A percentile compares a stretch with the other conserved stretches of the same genome.
These are phyloP conservation scores for Globisporangium polare DNA, from an alignment of 352 stramenopile species.

Conservation along the genomic window DNA sequence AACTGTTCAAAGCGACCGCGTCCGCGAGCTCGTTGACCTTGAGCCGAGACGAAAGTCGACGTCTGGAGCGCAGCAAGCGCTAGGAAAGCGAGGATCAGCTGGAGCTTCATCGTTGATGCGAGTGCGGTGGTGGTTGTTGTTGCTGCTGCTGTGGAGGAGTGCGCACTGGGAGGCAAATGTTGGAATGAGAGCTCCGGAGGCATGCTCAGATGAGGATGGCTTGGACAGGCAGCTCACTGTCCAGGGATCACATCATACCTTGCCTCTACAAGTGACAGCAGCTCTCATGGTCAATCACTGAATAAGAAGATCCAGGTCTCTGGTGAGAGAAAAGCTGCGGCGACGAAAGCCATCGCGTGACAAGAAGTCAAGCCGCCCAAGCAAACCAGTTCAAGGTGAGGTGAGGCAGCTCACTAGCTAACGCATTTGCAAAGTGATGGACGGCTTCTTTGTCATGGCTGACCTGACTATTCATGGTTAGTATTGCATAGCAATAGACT, in stretches of 20 bases:
- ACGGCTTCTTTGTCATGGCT: too few relatives aligned
- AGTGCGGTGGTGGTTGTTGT: background rate
- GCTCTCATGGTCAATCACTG: too few relatives aligned
- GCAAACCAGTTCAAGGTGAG: too few relatives aligned
- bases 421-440: too few relatives aligned
- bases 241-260: background rate
- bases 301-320: too few relatives aligned
- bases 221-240: background rate
- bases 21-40: background rate
- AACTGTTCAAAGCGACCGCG: conserved; percentile 1
- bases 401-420: too few relatives aligned
- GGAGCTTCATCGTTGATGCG: background rate
- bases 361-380: too few relatives aligned
- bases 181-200: background rate
- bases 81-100: background rate
- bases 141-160: background rate
- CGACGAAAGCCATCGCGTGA: too few relatives aligned
- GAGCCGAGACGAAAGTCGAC: background rate
- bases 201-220: background rate
- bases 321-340: too few relatives aligned
- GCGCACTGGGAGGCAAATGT: background rate
- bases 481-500: too few relatives aligned
- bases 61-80: background rate
- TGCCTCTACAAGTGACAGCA: background rate
- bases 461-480: too few relatives aligned